Conservation (phyloP, 1,284 basidiomycete genomes). For the Ustilago hordei region DNA sequence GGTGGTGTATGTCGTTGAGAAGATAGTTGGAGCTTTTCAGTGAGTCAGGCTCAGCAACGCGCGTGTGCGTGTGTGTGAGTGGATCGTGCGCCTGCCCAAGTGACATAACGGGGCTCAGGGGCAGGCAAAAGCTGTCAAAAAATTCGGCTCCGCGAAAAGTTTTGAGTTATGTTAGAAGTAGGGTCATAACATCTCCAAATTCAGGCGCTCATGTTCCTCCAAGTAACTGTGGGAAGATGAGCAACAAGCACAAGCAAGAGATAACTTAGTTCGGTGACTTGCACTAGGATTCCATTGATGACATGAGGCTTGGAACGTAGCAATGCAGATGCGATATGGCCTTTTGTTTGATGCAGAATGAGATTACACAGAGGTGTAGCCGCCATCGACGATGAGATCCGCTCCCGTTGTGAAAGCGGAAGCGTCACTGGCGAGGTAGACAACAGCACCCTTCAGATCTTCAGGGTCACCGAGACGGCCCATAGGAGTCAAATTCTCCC, state of each 20-base stretch:
- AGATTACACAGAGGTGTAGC: constrained; percentile 72
- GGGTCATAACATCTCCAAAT: constrained; percentile 2
- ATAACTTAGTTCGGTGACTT: background rate
- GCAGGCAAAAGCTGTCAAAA: constrained; percentile 1
- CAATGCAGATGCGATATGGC: background rate
- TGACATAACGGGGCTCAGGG: constrained; percentile 5
- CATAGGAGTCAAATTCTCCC: constrained; percentile 92
- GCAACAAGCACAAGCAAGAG: too few species aligned
- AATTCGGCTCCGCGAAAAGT: constrained; percentile 27
- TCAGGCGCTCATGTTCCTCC: too few species aligned
- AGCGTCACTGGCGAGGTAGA: constrained; percentile 86
- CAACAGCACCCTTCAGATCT: constrained; percentile 77
- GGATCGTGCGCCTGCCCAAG: constrained; percentile 22
- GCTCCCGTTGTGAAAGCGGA: constrained; percentile 86
- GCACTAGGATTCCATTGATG: background rate
- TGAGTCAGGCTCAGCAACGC: background rate
- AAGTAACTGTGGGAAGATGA: too few species aligned
- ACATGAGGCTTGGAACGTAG: background rate
- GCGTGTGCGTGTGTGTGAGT: constrained; percentile 5
- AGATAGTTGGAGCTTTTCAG: background rate
- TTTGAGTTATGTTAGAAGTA: background rate
- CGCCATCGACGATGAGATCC: constrained; percentile 86
- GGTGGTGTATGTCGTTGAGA: constrained; percentile 1
- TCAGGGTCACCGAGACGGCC: constrained; percentile 71
- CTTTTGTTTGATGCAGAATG: background rate